Evolutionary conservation across 179 eudicot genomes (phyloP), one percentile per base, ranked within the genome.

Genomic region (Actinidia polygama): DNA sequence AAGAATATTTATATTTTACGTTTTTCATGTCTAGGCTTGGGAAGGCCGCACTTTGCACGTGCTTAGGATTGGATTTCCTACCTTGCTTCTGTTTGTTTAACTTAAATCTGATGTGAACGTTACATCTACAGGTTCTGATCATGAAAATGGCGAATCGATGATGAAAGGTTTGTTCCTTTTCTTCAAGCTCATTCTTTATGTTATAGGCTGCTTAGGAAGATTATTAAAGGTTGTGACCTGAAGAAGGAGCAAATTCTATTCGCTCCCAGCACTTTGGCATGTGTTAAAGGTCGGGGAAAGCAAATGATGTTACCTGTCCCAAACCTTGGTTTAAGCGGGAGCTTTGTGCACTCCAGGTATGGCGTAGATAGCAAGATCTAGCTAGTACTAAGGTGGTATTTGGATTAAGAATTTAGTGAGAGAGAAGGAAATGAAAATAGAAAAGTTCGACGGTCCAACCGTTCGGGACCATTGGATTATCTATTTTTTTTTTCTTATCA

Each of bases 41-140:
- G 98, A 98, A 88, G 99, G 85, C 98, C n/a, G n/a, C n/a, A n/a
- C n/a, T 96, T 46, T 96, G 99, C 98, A 96, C 94, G 88, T 96
- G n/a, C 98, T 81, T 96, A 78, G 98, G 99, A 80, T 98, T 93
- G 86, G 99, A 96, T 90, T 94, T 96, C 79, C 94, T 96, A 55
- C 99, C 99, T 89, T 96, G 86, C 95, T 96, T 79, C 97, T 87
- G 83, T 96, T 98, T 84, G 99, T n/a, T 97, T 96, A 96, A 82
- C 96, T 96, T n/a, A n/a, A 96, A 87, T 98, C 99, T 86, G 99
- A 96, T 87, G 99, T 96, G 53, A 90, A 89, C 67, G 94, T 85
- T n/a, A 89, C 99, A 84, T 94, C 98, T 78, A 93, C 96, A 58
- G 99, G 93, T 79, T 92, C 96, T 8, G 98, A 92, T 72, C 83